These are phyloP conservation scores for Thuidium tamariscinum DNA, from an alignment of 225 moss, liverwort and hornwort genomes.

Conservation along the genomic window DNA sequence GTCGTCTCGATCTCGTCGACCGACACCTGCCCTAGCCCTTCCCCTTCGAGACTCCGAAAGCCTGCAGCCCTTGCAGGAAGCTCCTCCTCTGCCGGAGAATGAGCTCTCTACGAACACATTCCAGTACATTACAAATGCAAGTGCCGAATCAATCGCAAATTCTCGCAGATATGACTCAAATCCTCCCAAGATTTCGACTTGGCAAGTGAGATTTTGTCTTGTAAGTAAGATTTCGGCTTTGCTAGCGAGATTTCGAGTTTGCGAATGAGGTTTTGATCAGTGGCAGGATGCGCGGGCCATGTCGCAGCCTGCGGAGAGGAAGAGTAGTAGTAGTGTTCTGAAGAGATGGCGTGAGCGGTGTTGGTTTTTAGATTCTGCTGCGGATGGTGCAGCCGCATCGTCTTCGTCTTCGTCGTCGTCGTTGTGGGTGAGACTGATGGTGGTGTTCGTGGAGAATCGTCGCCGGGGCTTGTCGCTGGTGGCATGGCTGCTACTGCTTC, in stretches of 20 bases:
- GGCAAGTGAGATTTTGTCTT: not conserved
- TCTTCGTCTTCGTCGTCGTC: not conserved
- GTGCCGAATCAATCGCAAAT: not conserved
- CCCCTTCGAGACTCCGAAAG: not conserved
- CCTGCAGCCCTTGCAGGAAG: not conserved
- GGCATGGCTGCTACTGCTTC: slow-evolving; percentile 13
- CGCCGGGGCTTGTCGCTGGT: slow-evolving; percentile 18
- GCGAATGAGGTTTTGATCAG: not conserved
- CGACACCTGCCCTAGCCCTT: not conserved
- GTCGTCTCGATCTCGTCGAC: not conserved
- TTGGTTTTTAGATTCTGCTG: not conserved
- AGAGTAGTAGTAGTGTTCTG: not conserved
- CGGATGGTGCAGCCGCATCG: slow-evolving; percentile 10
- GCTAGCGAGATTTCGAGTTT: not conserved
- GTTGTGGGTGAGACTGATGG: not conserved
- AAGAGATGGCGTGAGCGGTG: not conserved
- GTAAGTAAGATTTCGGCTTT: not conserved
- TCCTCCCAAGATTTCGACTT: not conserved
- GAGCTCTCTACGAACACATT: not conserved
- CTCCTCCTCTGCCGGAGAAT: not conserved
- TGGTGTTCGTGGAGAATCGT: slow-evolving; percentile 8
- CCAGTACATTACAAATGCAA: not conserved
- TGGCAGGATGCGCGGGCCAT: slow-evolving; percentile 17
- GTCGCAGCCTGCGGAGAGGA: not conserved
- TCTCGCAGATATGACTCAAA: not conserved